These are phyloP conservation scores for Penicillium lagena DNA, from an alignment of 495 filamentous ascomycete genomes.

Conservation along the genomic window DNA sequence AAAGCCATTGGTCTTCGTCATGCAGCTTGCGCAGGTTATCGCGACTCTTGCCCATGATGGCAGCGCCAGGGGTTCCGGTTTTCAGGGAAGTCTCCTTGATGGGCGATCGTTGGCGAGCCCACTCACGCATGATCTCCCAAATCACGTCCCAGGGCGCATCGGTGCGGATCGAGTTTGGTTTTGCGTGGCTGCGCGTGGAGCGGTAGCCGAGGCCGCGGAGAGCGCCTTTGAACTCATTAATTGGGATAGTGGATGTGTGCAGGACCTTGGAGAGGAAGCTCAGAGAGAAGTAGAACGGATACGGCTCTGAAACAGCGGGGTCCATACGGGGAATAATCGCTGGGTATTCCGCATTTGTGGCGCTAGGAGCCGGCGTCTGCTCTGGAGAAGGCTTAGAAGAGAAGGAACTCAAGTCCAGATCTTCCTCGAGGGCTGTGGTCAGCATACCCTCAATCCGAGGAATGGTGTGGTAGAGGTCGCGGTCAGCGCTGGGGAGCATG, in stretches of 20 bases:
- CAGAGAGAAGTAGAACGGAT: constrained; percentile 86
- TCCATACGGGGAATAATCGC: constrained; percentile 38
- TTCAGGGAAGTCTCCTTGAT: constrained; percentile 65
- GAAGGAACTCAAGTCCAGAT: constrained; percentile 23
- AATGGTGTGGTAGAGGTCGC: constrained; percentile 67
- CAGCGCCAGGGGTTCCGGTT: constrained; percentile 60
- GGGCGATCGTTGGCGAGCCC: constrained; percentile 70
- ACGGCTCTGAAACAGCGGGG: constrained; percentile 53
- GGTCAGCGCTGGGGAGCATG: constrained; percentile 53
- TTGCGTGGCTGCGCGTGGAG: constrained; percentile 76
- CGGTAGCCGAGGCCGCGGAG: constrained; percentile 72
- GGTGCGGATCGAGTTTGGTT: constrained; percentile 82
- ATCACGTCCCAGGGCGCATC: constrained; percentile 82
- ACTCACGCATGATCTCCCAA: constrained; percentile 93
- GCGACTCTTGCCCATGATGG: constrained; percentile 48
- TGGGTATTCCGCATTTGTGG: constrained; percentile 12
- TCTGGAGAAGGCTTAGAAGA: not conserved
- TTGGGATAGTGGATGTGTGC: constrained; percentile 67
- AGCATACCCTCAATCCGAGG: constrained; percentile 87
- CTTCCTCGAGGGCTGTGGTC: constrained; percentile 76
- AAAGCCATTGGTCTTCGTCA: constrained; percentile 17
- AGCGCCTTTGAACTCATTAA: constrained; percentile 70
- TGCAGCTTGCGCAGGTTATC: constrained; percentile 13
- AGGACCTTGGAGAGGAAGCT: constrained; percentile 63
- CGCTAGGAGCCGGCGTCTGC: not conserved